A percentile compares a stretch with the other conserved stretches of the same genome.
phyloP scores from a whole-genome alignment of 73 alveolate species.

The Tetrahymena elliotti region DNA sequence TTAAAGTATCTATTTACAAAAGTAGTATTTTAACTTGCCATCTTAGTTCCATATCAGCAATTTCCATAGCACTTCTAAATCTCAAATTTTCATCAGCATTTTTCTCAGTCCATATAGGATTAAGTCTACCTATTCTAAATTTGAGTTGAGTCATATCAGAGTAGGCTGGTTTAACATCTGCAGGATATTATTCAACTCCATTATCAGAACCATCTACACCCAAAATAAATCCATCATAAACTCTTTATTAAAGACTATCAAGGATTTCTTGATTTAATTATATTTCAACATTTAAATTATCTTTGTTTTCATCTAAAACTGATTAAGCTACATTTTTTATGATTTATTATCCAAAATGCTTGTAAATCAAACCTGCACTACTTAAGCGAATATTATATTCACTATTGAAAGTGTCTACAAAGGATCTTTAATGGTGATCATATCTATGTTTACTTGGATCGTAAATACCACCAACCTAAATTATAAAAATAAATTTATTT shows the following conservation, averaged over 20 bases:
- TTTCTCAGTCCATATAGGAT: conserved; percentile 79
- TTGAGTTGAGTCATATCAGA: conserved; percentile 49
- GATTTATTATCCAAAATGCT: conserved; percentile 82
- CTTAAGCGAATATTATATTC: conserved; percentile 56
- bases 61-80: conserved; percentile 74
- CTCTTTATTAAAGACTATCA: conserved; percentile 34
- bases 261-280: conserved; percentile 34
- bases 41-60: conserved; percentile 72
- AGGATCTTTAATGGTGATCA: conserved; percentile 87
- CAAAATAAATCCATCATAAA: conserved; percentile 54
- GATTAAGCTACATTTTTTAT: conserved; percentile 42
- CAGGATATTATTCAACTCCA: conserved; percentile 62
- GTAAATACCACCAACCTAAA: conserved; percentile 61
- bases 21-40: conserved; percentile 49
- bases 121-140: conserved; percentile 60
- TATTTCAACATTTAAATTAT: background rate
- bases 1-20: background rate
- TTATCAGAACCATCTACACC: conserved; percentile 90
- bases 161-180: conserved; percentile 51
- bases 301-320: background rate
- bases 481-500: background rate
- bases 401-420: conserved; percentile 45
- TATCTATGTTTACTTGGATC: conserved; percentile 64
- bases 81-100: conserved; percentile 52
- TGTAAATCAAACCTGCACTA: conserved; percentile 86